These are phyloP conservation scores for Alternaria postmessia DNA, from an alignment of 2,329 filamentous ascomycete species.

Conservation along the genomic window DNA sequence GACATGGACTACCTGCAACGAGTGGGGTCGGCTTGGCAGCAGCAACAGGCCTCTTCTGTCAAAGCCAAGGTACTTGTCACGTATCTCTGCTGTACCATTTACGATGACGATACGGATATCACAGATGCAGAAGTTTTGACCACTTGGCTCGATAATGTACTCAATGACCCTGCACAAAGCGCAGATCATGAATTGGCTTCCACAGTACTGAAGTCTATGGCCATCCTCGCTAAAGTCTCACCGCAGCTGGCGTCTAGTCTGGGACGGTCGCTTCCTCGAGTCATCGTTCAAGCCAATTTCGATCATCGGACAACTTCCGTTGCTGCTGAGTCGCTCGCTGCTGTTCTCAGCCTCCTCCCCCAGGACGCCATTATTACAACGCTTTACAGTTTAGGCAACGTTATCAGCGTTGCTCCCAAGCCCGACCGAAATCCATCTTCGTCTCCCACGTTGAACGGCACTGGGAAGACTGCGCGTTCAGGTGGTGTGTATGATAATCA, in stretches of 20 bases:
- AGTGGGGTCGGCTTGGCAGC: constrained; percentile 83
- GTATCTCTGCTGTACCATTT: constrained; percentile 83
- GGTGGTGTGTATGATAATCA: constrained; percentile 56
- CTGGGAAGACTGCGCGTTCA: constrained; percentile 54
- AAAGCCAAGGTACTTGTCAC: constrained; percentile 83
- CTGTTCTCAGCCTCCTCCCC: constrained; percentile 80
- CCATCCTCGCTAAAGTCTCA: constrained; percentile 79
- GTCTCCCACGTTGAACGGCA: constrained; percentile 59
- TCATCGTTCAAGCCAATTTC: constrained; percentile 84
- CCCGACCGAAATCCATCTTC: constrained; percentile 59
- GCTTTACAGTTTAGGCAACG: constrained; percentile 94
- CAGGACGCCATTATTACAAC: constrained; percentile 95
- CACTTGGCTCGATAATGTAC: constrained; percentile 83
- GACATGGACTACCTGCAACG: constrained; percentile 85
- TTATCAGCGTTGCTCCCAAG: constrained; percentile 76
- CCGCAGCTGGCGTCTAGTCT: constrained; percentile 76
- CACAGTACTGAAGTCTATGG: constrained; percentile 81
- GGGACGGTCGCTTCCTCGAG: constrained; percentile 80
- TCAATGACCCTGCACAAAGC: constrained; percentile 83
- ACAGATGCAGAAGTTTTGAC: constrained; percentile 82
- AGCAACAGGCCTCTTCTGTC: constrained; percentile 83
- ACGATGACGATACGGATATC: constrained; percentile 73
- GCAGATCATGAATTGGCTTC: constrained; percentile 78
- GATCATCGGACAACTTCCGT: constrained; percentile 73
- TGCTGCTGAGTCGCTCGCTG: constrained; percentile 85